Percentiles rank a stretch among this genome's conserved stretches.
These are phyloP conservation scores for Kingdonia uniflora DNA, from an alignment of 164 flowering plant genomes.

Conservation along the genomic window DNA sequence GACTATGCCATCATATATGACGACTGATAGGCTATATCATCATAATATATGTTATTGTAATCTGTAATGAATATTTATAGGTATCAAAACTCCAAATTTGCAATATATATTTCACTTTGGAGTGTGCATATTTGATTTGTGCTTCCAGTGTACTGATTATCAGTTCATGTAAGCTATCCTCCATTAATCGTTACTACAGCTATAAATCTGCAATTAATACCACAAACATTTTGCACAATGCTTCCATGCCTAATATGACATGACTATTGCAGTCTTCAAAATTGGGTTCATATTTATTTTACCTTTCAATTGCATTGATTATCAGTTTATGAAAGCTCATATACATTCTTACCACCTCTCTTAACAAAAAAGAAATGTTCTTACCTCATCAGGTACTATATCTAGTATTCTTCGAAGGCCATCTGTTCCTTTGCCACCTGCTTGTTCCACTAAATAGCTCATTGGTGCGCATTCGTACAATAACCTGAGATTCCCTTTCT, in stretches of 20 bases:
- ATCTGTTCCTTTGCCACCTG: slow-evolving; percentile 76
- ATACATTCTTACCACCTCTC: neutral
- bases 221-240: no score
- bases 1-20: no score
- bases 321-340: neutral
- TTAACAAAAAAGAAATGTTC: neutral
- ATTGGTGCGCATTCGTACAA: slow-evolving; percentile 90
- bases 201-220: no score
- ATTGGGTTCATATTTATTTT: neutral
- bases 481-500: slow-evolving; percentile 83
- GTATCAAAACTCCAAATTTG: no score
- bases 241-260: neutral
- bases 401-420: slow-evolving; percentile 67
- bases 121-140: no score
- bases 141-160: no score
- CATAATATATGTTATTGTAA: no score
- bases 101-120: no score
- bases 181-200: no score
- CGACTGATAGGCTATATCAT: no score
- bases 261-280: neutral
- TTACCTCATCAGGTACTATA: slow-evolving; percentile 53
- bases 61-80: no score
- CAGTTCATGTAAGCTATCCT: no score
- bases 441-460: slow-evolving; percentile 80
- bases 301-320: neutral